These are phyloP conservation scores for Mycena maculata DNA, from an alignment of 768 basidiomycete genomes.

Conservation along the genomic window DNA sequence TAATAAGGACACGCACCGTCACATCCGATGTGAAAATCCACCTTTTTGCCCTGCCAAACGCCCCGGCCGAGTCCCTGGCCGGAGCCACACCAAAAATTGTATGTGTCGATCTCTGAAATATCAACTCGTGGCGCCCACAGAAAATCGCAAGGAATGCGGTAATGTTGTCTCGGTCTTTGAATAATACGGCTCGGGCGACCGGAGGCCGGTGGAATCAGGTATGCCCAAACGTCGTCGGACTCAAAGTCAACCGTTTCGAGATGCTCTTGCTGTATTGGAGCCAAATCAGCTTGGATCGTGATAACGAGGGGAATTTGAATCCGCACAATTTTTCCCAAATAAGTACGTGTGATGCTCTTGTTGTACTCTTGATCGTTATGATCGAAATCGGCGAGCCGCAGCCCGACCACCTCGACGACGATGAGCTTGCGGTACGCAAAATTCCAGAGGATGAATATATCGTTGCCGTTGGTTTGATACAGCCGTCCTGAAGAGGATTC, in stretches of 20 bases:
- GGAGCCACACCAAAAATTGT: background rate
- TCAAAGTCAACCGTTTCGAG: slow-evolving; percentile 24
- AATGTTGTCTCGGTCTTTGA: slow-evolving; percentile 3
- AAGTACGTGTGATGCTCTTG: background rate
- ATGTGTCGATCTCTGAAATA: slow-evolving; percentile 16
- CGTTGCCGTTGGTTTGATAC: background rate
- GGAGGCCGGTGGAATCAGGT: slow-evolving; percentile 9
- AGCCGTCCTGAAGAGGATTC: background rate
- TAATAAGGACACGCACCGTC: slow-evolving; percentile 5
- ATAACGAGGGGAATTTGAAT: background rate
- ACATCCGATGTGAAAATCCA: slow-evolving; percentile 4
- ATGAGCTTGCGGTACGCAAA: background rate
- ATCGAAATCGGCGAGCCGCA: too few relatives aligned
- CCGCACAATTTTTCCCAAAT: slow-evolving; percentile 19
- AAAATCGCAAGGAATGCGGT: slow-evolving; percentile 15
- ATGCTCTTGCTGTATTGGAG: slow-evolving; percentile 13
- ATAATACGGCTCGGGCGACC: slow-evolving; percentile 24
- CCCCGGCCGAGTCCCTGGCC: background rate
- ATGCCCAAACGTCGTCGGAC: background rate
- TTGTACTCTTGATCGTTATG: background rate
- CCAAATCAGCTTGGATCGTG: background rate
- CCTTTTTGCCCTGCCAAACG: slow-evolving; percentile 20
- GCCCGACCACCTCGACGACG: slow-evolving; percentile 2
- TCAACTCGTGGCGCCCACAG: slow-evolving; percentile 25
- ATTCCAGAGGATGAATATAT: slow-evolving; percentile 14